Percentiles rank a stretch among this genome's conserved stretches.
Evolutionary conservation across 2,329 filamentous ascomycete genomes (phyloP).

Genomic region (Rhytidhysteron rufulum): DNA sequence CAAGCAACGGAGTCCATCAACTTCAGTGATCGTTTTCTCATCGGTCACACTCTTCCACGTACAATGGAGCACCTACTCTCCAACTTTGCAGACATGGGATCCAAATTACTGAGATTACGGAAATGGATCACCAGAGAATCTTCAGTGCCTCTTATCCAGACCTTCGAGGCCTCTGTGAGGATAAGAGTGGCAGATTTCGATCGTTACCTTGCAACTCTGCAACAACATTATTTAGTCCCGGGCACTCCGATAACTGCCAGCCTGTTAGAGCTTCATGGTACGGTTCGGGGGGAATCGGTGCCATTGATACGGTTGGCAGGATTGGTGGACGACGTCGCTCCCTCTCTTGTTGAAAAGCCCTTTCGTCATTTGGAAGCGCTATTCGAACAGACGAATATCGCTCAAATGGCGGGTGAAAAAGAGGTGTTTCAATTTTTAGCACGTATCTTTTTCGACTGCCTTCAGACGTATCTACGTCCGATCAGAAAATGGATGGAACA

Average conservation of each 20-base stretch:
- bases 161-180: slow-evolving; percentile 63
- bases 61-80: slow-evolving; percentile 37
- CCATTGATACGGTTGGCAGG: slow-evolving; percentile 59
- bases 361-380: slow-evolving; percentile 78
- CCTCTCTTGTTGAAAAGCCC: slow-evolving; percentile 38
- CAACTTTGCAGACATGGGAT: slow-evolving; percentile 48
- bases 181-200: slow-evolving; percentile 59
- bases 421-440: slow-evolving; percentile 61
- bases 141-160: slow-evolving; percentile 54
- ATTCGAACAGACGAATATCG: slow-evolving; percentile 64
- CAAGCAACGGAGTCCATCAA: slow-evolving; percentile 20
- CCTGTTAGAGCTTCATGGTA: slow-evolving; percentile 57
- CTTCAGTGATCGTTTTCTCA: slow-evolving; percentile 35
- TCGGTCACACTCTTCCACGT: slow-evolving; percentile 34
- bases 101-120: slow-evolving; percentile 46
- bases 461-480: slow-evolving; percentile 76
- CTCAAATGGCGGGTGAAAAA: slow-evolving; percentile 66
- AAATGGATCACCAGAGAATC: slow-evolving; percentile 42
- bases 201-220: slow-evolving; percentile 53
- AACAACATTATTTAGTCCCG: slow-evolving; percentile 58
- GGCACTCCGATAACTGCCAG: slow-evolving; percentile 59
- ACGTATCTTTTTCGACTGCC: slow-evolving; percentile 72
- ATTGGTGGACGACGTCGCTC: slow-evolving; percentile 57
- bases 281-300: slow-evolving; percentile 52
- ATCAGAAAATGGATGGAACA: slow-evolving; percentile 81